Evolutionary conservation across 192 early-diverging fungal genomes (phyloP), one percentile per base, ranked within the genome.

Genomic region (Rhizophagus clarus): DNA sequence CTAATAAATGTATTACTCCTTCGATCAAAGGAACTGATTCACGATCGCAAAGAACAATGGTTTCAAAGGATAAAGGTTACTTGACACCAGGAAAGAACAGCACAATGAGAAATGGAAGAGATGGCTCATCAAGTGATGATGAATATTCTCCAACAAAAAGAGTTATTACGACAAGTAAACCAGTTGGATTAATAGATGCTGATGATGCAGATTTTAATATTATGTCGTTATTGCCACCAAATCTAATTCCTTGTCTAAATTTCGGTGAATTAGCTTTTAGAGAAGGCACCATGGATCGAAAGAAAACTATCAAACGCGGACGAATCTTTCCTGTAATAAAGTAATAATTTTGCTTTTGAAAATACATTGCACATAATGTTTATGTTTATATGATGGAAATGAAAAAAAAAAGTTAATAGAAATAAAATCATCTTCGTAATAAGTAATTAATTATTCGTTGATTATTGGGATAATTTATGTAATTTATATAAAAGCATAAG

Each of bases 171-270:
- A 14, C 64, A 15, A 74, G 49, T 56, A 74, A 74, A 56, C n/a
- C 49, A 5, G 15, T 31, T 47, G 72, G 45, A 31, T n/a, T 29
- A 42, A 29, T 61, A 28, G 28, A 47, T 31, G 28, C 49, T 11
- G 47, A 60, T 26, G 72, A 74, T 11, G 28, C 45, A 7, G 47
- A 76, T 40, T 76, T 76, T 76, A 60, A 76, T 3, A 76, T 76
- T 62, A 60, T 34, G 20, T 76, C 74, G 10, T 76, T 76, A 62
- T 14, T 76, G 22, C 74, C 74, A 40, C 22, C 7, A 0, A 62
- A 76, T 76, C 49, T 62, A 34, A 76, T 76, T 12, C 74, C 74
- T 60, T 76, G 74, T n/a, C n/a, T 76, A 10, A 76, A 60, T 34
- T 76, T 76, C 4, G 74, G 60, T 14, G 60, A 29, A 37, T 40